A percentile compares a stretch with the other conserved stretches of the same genome.
Conservation (phyloP, 1,284 basidiomycete genomes). For the Boletus mariae region DNA sequence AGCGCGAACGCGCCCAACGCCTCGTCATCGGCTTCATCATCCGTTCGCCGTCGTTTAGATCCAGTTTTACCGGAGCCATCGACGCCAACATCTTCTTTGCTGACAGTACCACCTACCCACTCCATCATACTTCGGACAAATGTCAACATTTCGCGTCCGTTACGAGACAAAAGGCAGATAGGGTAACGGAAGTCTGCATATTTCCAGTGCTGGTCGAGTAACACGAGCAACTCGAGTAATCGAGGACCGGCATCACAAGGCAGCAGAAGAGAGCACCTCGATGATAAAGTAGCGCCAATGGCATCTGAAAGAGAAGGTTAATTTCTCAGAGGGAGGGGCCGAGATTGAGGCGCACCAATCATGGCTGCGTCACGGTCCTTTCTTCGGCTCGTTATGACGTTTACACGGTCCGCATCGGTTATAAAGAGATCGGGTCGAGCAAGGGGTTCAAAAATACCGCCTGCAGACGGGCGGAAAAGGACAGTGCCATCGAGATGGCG, state of each 20-base stretch:
- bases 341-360: constrained; percentile 55
- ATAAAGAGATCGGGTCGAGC: constrained; percentile 90
- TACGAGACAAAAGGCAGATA: constrained; percentile 88
- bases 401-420: constrained; percentile 85
- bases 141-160: constrained; percentile 90
- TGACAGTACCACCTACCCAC: constrained; percentile 94
- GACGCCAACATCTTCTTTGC: constrained; percentile 83
- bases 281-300: constrained; percentile 78
- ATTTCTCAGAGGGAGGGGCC: not conserved
- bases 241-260: constrained; percentile 95
- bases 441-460: constrained; percentile 83
- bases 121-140: constrained; percentile 98
- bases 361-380: constrained; percentile 90
- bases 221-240: constrained; percentile 88
- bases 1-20: constrained; percentile 73
- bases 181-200: constrained; percentile 79
- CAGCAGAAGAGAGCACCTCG: constrained; percentile 78
- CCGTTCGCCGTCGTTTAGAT: constrained; percentile 57
- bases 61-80: constrained; percentile 54
- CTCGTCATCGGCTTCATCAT: constrained; percentile 69
- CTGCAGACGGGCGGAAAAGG: constrained; percentile 64
- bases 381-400: constrained; percentile 79
- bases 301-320: constrained; percentile 37
- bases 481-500: constrained; percentile 95
- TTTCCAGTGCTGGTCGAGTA: constrained; percentile 98